Evolutionary conservation across 306 rosid genomes (phyloP), one percentile per base, ranked within the genome.

Genomic region (Cucurbita moschata): DNA sequence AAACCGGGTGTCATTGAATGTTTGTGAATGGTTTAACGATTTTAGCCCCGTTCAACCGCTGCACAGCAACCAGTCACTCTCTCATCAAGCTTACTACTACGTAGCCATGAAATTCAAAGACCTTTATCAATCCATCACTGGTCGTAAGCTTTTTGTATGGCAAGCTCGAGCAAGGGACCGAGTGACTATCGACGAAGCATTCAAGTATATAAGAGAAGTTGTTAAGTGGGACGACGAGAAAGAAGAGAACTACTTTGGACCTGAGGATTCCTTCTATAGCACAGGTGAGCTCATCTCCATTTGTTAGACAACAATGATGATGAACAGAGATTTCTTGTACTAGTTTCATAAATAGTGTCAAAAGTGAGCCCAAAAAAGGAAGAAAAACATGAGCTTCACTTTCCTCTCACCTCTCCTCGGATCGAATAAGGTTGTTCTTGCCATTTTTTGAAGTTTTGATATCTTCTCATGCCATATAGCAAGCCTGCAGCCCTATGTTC

Each of bases 101-200:
- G 83, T 91, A 16, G 99, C 99, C 18, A 94, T 94, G 97, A 94
- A 94, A 86, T 94, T 91, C 82, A 94, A 94, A 81, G 97, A 94
- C 82, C 96, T 89, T 8, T 94, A 94, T 64, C 86, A 86, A 19
- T 84, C 97, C 62, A 79, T 91, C 79, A 88, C 96, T 0, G 76
- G 82, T 16, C 85, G 82, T 38, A 95, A 91, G 81, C 97, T 91
- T 54, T 95, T 91, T 15, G 97, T 91, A 71, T 86, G 90, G 85
- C 99, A 95, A 81, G 91, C 88, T 26, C 82, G 84, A 70, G 96
- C 96, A 3, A 85, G 99, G 87, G 99, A 95, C 43, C 77, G 96
- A 59, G 84, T 81, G 66, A 89, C 91, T 1, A 82, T 91, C 2
- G 91, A 95, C 21, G 97, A 95, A 76, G 88, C 96, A 13, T 95